Evolutionary conservation across 352 stramenopile genomes (phyloP), one percentile per base, ranked within the genome.

Genomic region (Phytophthora colocasiae): DNA sequence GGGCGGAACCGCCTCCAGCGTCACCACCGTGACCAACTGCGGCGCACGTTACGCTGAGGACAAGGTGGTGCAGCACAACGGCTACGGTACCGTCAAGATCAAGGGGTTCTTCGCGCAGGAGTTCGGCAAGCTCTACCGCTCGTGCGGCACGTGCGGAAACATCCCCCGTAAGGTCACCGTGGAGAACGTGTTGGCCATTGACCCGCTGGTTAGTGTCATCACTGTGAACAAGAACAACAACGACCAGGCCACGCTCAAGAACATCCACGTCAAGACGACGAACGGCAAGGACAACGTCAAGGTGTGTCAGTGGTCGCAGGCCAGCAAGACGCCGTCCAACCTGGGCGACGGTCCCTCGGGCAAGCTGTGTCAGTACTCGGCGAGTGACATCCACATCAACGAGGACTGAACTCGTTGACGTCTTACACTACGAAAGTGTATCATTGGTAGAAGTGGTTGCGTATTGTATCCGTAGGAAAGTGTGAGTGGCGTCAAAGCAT

Each of bases 41-140:
- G 71, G 75, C 43, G 70, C 74, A 0, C 64, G 68, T 17, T 63
- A 70, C 38, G 75, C 71, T 27, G 62, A 72, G 31, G 75, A 84
- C 73, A 85, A 85, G 63, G 56, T 66, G 51, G 54, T 76, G 40
- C 53, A 60, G 52, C 52, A 59, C 52, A 58, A 43, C 36, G 36
- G 36, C 36, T 43, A 43, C 36, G 36, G 36, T 2, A 43, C 36
- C 12, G 36, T 43, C 36, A 43, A 43, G 36, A 43, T 43, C 36
- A 43, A 43, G 36, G 36, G 36, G 1, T 43, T 43, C 11, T 43
- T 43, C 14, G 36, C 36, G 7, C 36, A 43, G 36, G 36, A 43
- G 36, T 43, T 43, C 36, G 36, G 36, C 36, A 43, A 43, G 36
- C 36, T 43, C 36, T 43, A 43, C 36, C 36, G 14, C 19, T 43